Percentiles rank a stretch among this genome's conserved stretches.
Conservation (phyloP, 192 early-diverging fungal species). For the Diversispora eburnea region DNA sequence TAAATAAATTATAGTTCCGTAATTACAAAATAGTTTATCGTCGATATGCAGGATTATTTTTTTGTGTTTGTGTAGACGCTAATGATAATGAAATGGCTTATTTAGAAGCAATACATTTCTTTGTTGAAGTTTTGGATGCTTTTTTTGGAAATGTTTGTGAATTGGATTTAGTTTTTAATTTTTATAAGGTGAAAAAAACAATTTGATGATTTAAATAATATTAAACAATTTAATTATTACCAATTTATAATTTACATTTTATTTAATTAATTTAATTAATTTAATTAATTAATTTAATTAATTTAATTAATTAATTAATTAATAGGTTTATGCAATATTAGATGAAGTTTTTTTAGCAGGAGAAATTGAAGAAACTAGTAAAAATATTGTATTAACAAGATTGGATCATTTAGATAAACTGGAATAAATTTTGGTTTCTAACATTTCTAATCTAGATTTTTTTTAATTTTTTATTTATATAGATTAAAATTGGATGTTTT, state of each 20-base stretch:
- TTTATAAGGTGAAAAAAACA: slow-evolving; percentile 66
- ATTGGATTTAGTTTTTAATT: slow-evolving; percentile 97
- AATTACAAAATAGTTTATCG: slow-evolving; percentile 98
- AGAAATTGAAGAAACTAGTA: slow-evolving; percentile 96
- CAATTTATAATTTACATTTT: no score
- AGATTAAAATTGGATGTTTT: no score
- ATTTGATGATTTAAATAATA: background rate
- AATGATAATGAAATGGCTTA: slow-evolving; percentile 97
- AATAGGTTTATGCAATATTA: slow-evolving; percentile 87
- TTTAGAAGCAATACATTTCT: slow-evolving; percentile 96
- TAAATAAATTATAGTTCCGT: slow-evolving; percentile 64
- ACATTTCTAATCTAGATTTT: no score
- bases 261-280: no score
- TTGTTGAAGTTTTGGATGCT: slow-evolving; percentile 97
- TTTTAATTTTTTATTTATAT: no score
- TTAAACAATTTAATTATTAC: background rate
- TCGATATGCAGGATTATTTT: slow-evolving; percentile 97
- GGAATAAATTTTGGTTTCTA: slow-evolving; percentile 38
- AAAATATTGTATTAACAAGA: slow-evolving; percentile 67
- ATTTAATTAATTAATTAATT: no score
- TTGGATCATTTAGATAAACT: slow-evolving; percentile 75
- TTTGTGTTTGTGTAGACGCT: slow-evolving; percentile 97
- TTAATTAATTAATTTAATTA: no score
- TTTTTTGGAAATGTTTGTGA: slow-evolving; percentile 99
- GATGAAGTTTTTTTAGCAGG: slow-evolving; percentile 98